phyloP scores from a whole-genome alignment of 768 basidiomycete species.

The Boletus sensibilis region DNA sequence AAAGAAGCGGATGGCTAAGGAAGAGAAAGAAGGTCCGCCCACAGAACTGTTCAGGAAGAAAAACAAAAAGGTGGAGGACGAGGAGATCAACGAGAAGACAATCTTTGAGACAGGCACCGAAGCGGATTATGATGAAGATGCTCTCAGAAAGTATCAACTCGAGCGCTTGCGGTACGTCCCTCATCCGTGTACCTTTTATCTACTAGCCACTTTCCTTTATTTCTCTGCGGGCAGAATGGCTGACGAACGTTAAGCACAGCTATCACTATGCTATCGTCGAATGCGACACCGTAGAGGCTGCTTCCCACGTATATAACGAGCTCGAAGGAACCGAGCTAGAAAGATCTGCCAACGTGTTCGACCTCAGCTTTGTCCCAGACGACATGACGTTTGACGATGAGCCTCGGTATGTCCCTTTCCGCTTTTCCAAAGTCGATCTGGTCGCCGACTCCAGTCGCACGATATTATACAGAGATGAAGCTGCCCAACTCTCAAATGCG shows the following conservation, averaged over 20 bases:
- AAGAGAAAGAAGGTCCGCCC: conserved; percentile 91
- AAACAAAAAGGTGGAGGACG: conserved; percentile 37
- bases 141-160: conserved; percentile 86
- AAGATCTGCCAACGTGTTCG: conserved; percentile 93
- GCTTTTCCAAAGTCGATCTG: neutral
- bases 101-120: conserved; percentile 67
- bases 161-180: conserved; percentile 78
- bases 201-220: neutral
- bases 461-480: conserved; percentile 73
- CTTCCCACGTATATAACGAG: conserved; percentile 78
- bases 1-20: conserved; percentile 76
- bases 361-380: conserved; percentile 91
- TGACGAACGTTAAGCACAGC: conserved; percentile 41
- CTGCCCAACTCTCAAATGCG: conserved; percentile 57
- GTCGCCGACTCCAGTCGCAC: neutral
- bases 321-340: conserved; percentile 95
- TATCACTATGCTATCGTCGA: conserved; percentile 96
- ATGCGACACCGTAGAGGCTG: conserved; percentile 76
- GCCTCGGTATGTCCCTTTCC: conserved; percentile 49
- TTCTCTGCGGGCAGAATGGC: neutral
- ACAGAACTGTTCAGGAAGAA: conserved; percentile 72
- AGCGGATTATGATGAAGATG: conserved; percentile 85
- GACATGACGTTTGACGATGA: conserved; percentile 83
- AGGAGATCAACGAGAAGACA: conserved; percentile 62
- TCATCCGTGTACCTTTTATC: neutral